Conservation (phyloP, 2,329 filamentous ascomycete genomes). For the Ilyonectria mors-panacis region DNA sequence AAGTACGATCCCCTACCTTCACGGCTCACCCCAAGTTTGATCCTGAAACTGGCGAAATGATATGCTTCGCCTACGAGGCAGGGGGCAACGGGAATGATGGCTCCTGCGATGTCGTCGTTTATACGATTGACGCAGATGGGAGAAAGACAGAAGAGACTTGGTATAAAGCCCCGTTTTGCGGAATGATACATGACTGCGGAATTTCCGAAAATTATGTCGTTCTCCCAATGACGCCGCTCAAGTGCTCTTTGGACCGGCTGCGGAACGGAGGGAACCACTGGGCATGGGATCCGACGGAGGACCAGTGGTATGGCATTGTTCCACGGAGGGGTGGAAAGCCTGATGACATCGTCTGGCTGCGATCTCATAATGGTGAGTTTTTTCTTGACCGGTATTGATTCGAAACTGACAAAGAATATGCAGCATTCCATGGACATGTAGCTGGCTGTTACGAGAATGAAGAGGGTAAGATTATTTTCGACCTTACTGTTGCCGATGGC, state of each 20-base stretch:
- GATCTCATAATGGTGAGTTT: conserved; percentile 17
- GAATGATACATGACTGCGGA: conserved; percentile 4
- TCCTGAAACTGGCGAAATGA: neutral
- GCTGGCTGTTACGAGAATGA: conserved; percentile 25
- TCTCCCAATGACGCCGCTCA: neutral
- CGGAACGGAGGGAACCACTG: conserved; percentile 2
- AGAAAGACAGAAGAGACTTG: neutral
- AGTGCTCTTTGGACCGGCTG: neutral
- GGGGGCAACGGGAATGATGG: conserved; percentile 12
- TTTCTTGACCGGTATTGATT: no score
- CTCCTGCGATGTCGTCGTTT: neutral
- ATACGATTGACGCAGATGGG: neutral
- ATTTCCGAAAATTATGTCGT: conserved; percentile 9
- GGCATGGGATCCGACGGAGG: conserved; percentile 9
- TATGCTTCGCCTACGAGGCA: conserved; percentile 17
- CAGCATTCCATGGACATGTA: conserved; percentile 30
- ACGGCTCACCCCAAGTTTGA: conserved; percentile 22
- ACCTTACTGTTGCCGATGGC: conserved; percentile 23
- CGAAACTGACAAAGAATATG: no score
- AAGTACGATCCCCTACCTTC: neutral
- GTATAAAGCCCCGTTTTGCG: neutral
- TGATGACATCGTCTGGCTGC: conserved; percentile 14
- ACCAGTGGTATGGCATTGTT: neutral
- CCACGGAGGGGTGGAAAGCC: neutral
- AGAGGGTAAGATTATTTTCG: conserved; percentile 23